Evolutionary conservation across 2,329 filamentous ascomycete species (phyloP), one percentile per base, ranked within the genome.

Genomic region (Beauveria brongniartii): DNA sequence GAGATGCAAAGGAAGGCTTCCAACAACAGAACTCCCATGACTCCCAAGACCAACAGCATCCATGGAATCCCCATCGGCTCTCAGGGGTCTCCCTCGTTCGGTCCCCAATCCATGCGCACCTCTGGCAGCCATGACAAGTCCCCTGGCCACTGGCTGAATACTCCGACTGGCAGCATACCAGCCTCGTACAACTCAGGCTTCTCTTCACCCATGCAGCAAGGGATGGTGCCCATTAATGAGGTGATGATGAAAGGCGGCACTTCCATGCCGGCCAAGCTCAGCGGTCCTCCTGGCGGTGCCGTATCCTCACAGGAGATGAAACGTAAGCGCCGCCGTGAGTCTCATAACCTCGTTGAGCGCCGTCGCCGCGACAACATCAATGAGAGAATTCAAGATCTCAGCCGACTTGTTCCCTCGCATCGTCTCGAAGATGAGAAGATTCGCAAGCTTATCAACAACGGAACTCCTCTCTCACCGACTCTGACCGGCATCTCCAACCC

Each of bases 301-400:
- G 80, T 89, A 57, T 90, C 94, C 59, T 88, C 91, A 1, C 92
- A 96, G 69, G 94, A 97, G 72, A 92, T 92, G 69, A 97, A 97
- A 83, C 85, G 92, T 67, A 91, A 93, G 73, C 84, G 92, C 63
- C 86, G 94, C 63, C 84, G 94, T 44, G 94, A 97, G 70, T 97
- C 93, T 1, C 94, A 99, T 77, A 97, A 99, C 71, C 81, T 96
- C 44, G 94, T 99, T 12, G 94, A 99, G 77, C 91, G 94, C 61
- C 88, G 94, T 56, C 88, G 94, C 64, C 86, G 94, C 64, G 94
- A 97, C 77, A 97, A 97, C 72, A 99, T 99, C 80, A 99, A 99
- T 68, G 94, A 99, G 75, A 87, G 94, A 48, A 99, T 99, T 64
- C 93, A 97, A 70, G 94, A 99, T 70, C 82, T 99, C 8, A 96